phyloP scores from a whole-genome alignment of 495 filamentous ascomycete genomes.

The Xanthoparmelia taractica region DNA sequence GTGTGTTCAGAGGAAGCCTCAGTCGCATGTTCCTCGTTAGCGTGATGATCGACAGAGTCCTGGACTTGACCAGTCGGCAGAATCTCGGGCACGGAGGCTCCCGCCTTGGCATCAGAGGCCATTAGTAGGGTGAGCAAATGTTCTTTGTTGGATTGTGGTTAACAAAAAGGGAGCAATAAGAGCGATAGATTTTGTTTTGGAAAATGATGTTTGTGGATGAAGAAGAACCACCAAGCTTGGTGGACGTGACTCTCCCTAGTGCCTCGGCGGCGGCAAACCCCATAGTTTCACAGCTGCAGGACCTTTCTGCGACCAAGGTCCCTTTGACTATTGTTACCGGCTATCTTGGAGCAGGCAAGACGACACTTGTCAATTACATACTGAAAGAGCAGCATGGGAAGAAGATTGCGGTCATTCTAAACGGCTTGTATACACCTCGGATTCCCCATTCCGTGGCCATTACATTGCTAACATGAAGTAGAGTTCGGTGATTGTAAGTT shows the following conservation, averaged over 20 bases:
- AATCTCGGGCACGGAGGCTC: not conserved
- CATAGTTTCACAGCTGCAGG: constrained; percentile 34
- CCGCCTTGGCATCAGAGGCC: not conserved
- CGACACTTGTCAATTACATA: constrained; percentile 92
- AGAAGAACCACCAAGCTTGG: constrained; percentile 65
- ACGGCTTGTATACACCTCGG: constrained; percentile 49
- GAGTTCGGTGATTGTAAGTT: constrained; percentile 89
- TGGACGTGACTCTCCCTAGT: constrained; percentile 36
- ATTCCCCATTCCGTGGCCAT: constrained; percentile 1
- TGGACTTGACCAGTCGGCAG: not conserved
- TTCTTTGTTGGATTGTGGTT: not conserved
- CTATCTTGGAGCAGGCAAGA: constrained; percentile 93
- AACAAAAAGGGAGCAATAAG: not conserved
- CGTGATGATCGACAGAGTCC: not conserved
- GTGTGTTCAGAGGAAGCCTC: not conserved
- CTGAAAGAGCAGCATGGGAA: constrained; percentile 90
- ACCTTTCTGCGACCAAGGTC: constrained; percentile 51
- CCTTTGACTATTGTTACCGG: constrained; percentile 95
- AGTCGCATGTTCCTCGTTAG: not conserved
- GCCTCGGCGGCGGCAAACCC: constrained; percentile 23
- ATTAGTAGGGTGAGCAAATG: not conserved
- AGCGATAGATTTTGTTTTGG: constrained; percentile 1
- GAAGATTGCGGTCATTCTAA: constrained; percentile 94
- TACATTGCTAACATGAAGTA: constrained; percentile 29
- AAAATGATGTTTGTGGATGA: constrained; percentile 33